phyloP scores from a whole-genome alignment of 1,139 yeast species.

The Kazachstania sp. region DNA sequence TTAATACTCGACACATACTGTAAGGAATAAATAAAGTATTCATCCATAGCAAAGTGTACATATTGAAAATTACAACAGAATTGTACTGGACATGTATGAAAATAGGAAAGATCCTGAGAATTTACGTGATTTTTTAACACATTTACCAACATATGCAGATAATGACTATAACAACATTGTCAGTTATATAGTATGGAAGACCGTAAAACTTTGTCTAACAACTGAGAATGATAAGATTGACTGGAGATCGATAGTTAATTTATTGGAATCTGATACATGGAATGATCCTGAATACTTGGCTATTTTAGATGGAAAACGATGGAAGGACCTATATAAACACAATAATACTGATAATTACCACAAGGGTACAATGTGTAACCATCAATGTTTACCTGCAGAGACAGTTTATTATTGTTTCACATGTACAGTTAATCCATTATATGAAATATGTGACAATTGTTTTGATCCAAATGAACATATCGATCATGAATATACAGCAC shows the following conservation, averaged over 20 bases:
- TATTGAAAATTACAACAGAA: neutral
- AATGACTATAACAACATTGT: conserved; percentile 20
- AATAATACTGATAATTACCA: conserved; percentile 14
- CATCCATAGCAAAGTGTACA: neutral
- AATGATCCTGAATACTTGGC: conserved; percentile 14
- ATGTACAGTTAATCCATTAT: conserved; percentile 29
- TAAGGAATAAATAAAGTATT: too few relatives aligned
- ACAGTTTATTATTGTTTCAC: conserved; percentile 29
- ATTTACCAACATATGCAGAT: conserved; percentile 20
- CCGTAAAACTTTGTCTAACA: conserved; percentile 13
- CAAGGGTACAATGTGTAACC: conserved; percentile 21
- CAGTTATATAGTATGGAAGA: conserved; percentile 25
- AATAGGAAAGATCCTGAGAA: conserved; percentile 8
- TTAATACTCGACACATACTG: too few relatives aligned
- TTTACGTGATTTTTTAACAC: conserved; percentile 11
- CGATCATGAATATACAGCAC: conserved; percentile 68
- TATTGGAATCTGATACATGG: conserved; percentile 18
- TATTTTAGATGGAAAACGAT: conserved; percentile 12
- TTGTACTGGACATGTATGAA: neutral
- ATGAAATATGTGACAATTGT: conserved; percentile 61
- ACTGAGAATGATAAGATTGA: conserved; percentile 12
- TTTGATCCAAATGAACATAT: conserved; percentile 61
- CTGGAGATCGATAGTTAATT: conserved; percentile 17
- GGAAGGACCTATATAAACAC: conserved; percentile 16
- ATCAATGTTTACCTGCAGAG: conserved; percentile 24